Percentiles rank a stretch among this genome's conserved stretches.
phyloP scores from a whole-genome alignment of 352 stramenopile genomes.

The Blastocystis sp. region DNA sequence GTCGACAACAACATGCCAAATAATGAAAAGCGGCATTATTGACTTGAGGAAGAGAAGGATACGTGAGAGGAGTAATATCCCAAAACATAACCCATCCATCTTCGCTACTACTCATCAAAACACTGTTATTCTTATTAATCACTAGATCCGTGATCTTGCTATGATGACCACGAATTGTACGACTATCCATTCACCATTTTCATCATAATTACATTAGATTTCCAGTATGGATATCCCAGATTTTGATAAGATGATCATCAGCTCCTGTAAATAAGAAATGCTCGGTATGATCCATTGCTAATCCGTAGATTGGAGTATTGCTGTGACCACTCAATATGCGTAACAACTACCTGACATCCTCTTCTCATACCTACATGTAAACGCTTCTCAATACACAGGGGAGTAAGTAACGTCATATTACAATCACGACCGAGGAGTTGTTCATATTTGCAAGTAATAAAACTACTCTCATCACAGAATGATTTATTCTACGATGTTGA shows the following conservation, averaged over 20 bases:
- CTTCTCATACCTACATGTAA: background rate
- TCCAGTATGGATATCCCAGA: conserved; percentile 84
- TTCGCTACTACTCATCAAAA: conserved; percentile 47
- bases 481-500: no score
- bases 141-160: conserved; percentile 45
- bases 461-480: no score
- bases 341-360: background rate
- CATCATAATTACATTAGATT: background rate
- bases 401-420: background rate
- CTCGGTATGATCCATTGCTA: conserved; percentile 89
- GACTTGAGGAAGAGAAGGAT: background rate
- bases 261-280: conserved; percentile 92
- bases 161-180: conserved; percentile 36
- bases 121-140: conserved; percentile 18
- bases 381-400: background rate
- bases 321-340: background rate
- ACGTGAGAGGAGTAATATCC: conserved; percentile 22
- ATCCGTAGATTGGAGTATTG: conserved; percentile 80
- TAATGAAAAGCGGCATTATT: background rate
- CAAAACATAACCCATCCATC: conserved; percentile 52
- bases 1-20: conserved; percentile 2
- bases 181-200: background rate
- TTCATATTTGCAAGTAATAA: no score
- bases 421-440: no score
- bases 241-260: conserved; percentile 93